These are phyloP conservation scores for Penicillium capsulatum DNA, from an alignment of 2,329 filamentous ascomycete genomes.

Conservation along the genomic window DNA sequence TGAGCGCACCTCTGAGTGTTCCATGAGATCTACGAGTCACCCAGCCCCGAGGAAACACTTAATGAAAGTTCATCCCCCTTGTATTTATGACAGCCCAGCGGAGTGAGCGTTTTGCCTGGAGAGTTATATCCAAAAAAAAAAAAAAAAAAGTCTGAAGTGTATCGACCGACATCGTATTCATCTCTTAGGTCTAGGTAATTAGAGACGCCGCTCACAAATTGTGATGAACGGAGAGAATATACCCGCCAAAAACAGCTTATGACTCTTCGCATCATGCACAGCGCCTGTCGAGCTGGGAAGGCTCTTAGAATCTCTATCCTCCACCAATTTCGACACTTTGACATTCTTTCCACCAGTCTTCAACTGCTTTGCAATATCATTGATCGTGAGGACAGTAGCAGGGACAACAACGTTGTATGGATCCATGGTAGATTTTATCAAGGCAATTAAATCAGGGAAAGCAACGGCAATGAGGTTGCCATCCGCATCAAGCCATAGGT, in stretches of 20 bases:
- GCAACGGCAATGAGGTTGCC: slow-evolving; percentile 35
- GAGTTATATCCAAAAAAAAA: no score
- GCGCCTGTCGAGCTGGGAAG: slow-evolving; percentile 12
- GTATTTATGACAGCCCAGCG: no score
- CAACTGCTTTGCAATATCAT: slow-evolving; percentile 1
- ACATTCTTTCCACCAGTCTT: slow-evolving; percentile 11
- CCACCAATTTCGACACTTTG: slow-evolving; percentile 32
- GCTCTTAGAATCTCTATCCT: slow-evolving; percentile 31
- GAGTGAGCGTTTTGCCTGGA: no score
- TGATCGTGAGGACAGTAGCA: slow-evolving; percentile 1
- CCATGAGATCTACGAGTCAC: no score
- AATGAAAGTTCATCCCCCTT: no score
- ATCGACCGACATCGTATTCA: no score
- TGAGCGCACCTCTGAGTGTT: no score
- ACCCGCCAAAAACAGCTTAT: slow-evolving; percentile 15
- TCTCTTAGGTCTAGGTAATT: no score
- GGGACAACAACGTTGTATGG: slow-evolving; percentile 18
- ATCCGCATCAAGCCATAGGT: slow-evolving; percentile 34
- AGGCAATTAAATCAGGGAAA: slow-evolving; percentile 26
- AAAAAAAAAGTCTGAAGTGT: no score
- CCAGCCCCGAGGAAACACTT: no score
- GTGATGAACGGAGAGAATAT: slow-evolving; percentile 22
- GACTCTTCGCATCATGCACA: slow-evolving; percentile 15
- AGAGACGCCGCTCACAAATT: slow-evolving; percentile 11
- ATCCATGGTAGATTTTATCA: slow-evolving; percentile 16